A percentile compares a stretch with the other conserved stretches of the same genome.
phyloP scores from a whole-genome alignment of 495 filamentous ascomycete species.

The Penicillium coprophilum region DNA sequence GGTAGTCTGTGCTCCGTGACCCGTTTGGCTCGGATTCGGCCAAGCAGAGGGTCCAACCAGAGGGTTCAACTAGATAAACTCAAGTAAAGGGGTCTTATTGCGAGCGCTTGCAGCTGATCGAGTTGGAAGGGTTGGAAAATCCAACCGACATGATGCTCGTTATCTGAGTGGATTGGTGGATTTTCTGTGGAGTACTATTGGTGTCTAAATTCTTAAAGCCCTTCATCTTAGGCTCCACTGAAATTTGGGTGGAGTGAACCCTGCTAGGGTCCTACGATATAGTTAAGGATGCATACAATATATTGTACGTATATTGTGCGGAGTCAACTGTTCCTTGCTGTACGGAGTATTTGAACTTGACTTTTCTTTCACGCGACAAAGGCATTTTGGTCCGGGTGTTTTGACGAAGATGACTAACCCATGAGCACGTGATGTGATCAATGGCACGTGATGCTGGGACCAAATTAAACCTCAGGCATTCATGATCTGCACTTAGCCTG shows the following conservation, averaged over 20 bases:
- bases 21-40: constrained; percentile 17
- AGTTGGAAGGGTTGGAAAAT: neutral
- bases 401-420: too few species aligned
- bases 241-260: constrained; percentile 5
- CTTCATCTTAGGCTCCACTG: constrained; percentile 3
- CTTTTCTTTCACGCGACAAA: neutral
- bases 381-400: neutral
- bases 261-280: neutral
- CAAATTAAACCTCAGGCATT: neutral
- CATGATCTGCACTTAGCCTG: constrained; percentile 4
- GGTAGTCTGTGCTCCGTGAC: constrained; percentile 22
- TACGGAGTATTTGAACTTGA: neutral
- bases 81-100: neutral
- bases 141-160: neutral
- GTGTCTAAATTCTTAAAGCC: constrained; percentile 7
- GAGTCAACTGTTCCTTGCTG: neutral
- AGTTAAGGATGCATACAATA: neutral
- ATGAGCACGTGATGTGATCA: neutral
- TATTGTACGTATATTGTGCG: neutral
- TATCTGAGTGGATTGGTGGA: constrained; percentile 4
- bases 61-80: neutral
- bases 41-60: neutral
- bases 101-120: neutral
- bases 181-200: constrained; percentile 2
- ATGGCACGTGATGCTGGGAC: too few species aligned